These are phyloP conservation scores for Fusarium pseudonygamai DNA, from an alignment of 2,329 filamentous ascomycete genomes.

Conservation along the genomic window DNA sequence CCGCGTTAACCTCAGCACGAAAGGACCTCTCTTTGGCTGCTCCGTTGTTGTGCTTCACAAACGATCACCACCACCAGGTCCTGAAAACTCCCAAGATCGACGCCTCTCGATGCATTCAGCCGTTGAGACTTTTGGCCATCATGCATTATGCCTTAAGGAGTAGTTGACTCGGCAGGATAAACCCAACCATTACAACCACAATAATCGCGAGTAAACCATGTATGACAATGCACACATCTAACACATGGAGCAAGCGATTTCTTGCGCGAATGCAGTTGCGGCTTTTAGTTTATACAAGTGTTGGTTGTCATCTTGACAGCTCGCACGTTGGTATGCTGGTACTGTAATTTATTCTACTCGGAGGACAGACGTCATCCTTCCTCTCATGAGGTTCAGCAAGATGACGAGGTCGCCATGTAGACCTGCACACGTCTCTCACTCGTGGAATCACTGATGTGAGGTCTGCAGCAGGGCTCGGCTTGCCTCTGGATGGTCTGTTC, in stretches of 20 bases:
- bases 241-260: conserved; percentile 6
- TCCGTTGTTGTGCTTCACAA: conserved; percentile 8
- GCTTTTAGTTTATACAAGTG: conserved; percentile 11
- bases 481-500: conserved; percentile 43
- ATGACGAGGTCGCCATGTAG: conserved; percentile 42
- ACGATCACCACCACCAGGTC: conserved; percentile 8
- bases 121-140: conserved; percentile 2
- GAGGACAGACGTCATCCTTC: conserved; percentile 41
- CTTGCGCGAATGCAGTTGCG: conserved; percentile 5
- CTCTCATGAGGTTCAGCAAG: conserved; percentile 38
- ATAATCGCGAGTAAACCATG: background rate
- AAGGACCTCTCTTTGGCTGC: background rate
- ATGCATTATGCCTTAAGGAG: conserved; percentile 25
- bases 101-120: conserved; percentile 24
- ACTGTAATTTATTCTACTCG: conserved; percentile 43
- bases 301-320: conserved; percentile 25
- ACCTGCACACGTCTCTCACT: conserved; percentile 40
- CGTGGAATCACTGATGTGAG: conserved; percentile 27
- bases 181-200: conserved; percentile 26
- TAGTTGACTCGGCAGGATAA: conserved; percentile 10
- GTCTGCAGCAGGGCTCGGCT: conserved; percentile 44
- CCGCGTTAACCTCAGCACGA: conserved; percentile 32
- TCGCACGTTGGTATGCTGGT: conserved; percentile 27
- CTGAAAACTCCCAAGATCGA: conserved; percentile 27
- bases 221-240: conserved; percentile 5